Evolutionary conservation across 495 filamentous ascomycete genomes (phyloP).

Genomic region (Hypoxylon lenormandii): DNA sequence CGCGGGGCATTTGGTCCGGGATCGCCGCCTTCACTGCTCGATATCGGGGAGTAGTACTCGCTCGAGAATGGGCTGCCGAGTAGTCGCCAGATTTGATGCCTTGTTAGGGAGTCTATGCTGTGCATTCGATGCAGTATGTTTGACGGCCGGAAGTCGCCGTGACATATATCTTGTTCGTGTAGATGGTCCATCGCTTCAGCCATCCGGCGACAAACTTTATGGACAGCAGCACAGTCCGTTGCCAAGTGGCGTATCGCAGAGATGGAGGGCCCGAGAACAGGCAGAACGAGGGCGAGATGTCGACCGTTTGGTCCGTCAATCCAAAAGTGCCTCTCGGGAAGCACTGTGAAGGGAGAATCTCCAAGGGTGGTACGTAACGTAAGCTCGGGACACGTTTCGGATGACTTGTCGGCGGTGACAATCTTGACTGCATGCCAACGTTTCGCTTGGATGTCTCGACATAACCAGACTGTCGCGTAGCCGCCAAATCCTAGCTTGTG

Average conservation of each 20-base stretch:
- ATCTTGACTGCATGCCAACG: slow-evolving; percentile 50
- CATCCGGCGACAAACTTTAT: slow-evolving; percentile 34
- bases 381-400: slow-evolving; percentile 32
- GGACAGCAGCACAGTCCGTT: neutral
- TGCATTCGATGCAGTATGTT: slow-evolving; percentile 45
- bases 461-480: slow-evolving; percentile 65
- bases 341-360: slow-evolving; percentile 19
- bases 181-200: slow-evolving; percentile 43
- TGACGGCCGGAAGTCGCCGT: slow-evolving; percentile 47
- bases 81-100: slow-evolving; percentile 12
- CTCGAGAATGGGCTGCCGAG: slow-evolving; percentile 2
- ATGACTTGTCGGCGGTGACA: slow-evolving; percentile 47
- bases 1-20: neutral
- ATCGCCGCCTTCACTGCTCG: neutral
- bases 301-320: slow-evolving; percentile 53
- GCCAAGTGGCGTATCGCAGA: slow-evolving; percentile 19
- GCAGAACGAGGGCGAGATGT: slow-evolving; percentile 52
- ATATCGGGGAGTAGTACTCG: too few species aligned
- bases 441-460: slow-evolving; percentile 51
- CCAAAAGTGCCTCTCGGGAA: slow-evolving; percentile 45
- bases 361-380: slow-evolving; percentile 17
- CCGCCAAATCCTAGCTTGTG: slow-evolving; percentile 63
- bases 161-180: slow-evolving; percentile 46
- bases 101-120: slow-evolving; percentile 25
- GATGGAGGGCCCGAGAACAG: slow-evolving; percentile 45